phyloP scores from a whole-genome alignment of 1,284 basidiomycete genomes.

The Marasmius sp. region DNA sequence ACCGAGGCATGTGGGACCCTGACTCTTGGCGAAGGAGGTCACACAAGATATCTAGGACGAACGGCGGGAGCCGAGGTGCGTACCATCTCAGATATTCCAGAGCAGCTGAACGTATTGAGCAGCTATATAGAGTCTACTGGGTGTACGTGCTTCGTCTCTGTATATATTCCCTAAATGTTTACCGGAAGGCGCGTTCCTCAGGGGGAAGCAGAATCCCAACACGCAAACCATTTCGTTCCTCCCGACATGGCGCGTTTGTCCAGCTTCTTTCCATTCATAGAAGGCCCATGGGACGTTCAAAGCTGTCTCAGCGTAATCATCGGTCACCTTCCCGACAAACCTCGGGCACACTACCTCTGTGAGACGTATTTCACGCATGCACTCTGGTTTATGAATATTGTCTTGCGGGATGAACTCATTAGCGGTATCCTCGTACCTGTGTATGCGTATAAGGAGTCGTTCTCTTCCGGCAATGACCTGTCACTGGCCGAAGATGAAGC shows the following conservation, averaged over 20 bases:
- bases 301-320: neutral
- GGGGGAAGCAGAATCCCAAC: no score
- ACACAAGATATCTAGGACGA: conserved; percentile 19
- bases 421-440: neutral
- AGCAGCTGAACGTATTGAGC: no score
- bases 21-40: conserved; percentile 59
- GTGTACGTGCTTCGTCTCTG: no score
- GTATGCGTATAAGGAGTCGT: neutral
- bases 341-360: conserved; percentile 37
- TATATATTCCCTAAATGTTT: no score
- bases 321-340: conserved; percentile 33
- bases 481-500: neutral
- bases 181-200: no score
- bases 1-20: conserved; percentile 57
- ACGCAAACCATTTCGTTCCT: neutral
- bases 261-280: conserved; percentile 4
- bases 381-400: neutral
- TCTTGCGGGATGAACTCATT: conserved; percentile 1
- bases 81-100: no score
- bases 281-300: conserved; percentile 3
- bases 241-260: conserved; percentile 1
- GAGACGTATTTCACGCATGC: conserved; percentile 44
- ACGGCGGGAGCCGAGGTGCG: neutral
- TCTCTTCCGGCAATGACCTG: neutral
- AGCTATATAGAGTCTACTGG: no score